Percentiles rank a stretch among this genome's conserved stretches.
Evolutionary conservation across 768 basidiomycete genomes (phyloP).

Genomic region (Hericium erinaceus): DNA sequence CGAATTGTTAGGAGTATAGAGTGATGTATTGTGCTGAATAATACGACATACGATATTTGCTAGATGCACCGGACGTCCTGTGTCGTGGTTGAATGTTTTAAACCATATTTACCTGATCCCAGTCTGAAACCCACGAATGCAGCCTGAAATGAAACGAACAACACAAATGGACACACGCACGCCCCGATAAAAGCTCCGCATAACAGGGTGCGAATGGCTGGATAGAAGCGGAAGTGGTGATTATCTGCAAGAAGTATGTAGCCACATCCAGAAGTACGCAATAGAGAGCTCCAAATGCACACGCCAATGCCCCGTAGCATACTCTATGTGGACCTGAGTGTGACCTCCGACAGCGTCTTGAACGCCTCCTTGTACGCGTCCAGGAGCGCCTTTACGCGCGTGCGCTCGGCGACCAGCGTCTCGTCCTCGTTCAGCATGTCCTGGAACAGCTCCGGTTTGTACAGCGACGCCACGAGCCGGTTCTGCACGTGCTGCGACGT

Average conservation of each 20-base stretch:
- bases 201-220: neutral
- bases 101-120: no score
- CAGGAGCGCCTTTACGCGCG: constrained; percentile 86
- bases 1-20: no score
- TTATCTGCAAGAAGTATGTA: neutral
- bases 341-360: constrained; percentile 78
- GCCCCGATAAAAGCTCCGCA: neutral
- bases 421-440: constrained; percentile 95
- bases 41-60: no score
- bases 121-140: no score
- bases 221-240: neutral
- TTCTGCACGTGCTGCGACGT: constrained; percentile 97
- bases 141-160: no score
- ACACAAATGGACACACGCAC: neutral
- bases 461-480: constrained; percentile 85
- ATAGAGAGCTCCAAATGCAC: neutral
- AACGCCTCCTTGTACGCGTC: constrained; percentile 96
- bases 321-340: constrained; percentile 47
- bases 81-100: no score
- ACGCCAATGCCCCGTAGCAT: neutral
- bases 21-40: no score
- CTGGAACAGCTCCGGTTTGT: constrained; percentile 88
- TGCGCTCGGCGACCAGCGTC: constrained; percentile 84
- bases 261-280: neutral
- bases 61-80: no score